These are phyloP conservation scores for Pseudonitzschia delicatissima DNA, from an alignment of 108 stramenopile species.

Conservation along the genomic window DNA sequence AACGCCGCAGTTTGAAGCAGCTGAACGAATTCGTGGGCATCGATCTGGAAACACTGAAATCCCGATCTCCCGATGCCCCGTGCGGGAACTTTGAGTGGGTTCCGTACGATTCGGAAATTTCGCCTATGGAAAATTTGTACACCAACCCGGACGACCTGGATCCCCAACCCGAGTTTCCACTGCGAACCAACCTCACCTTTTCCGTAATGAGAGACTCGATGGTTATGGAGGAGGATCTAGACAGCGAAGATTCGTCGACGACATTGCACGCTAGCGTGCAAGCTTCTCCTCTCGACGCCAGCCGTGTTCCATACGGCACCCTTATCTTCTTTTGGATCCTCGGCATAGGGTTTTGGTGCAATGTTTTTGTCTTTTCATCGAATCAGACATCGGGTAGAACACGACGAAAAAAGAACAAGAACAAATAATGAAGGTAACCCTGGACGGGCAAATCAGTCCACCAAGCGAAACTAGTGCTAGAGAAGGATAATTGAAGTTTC, in stretches of 20 bases:
- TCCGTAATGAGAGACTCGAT: background rate
- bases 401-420: background rate
- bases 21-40: constrained; percentile 68
- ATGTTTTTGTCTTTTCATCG: background rate
- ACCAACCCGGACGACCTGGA: constrained; percentile 72
- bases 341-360: constrained; percentile 6
- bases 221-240: background rate
- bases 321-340: constrained; percentile 12
- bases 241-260: too few species aligned
- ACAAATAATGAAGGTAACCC: too few species aligned
- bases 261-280: too few species aligned
- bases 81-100: constrained; percentile 62
- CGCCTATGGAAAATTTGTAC: constrained; percentile 70
- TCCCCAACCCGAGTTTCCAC: constrained; percentile 72
- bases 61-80: constrained; percentile 18
- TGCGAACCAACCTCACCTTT: constrained; percentile 42
- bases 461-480: too few species aligned
- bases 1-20: constrained; percentile 71
- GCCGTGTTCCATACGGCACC: constrained; percentile 3
- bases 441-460: too few species aligned
- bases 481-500: too few species aligned
- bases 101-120: constrained; percentile 69
- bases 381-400: background rate
- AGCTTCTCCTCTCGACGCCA: too few species aligned
- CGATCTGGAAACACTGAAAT: constrained; percentile 35